Conservation (phyloP, 306 rosid species). For the Rosa persica region DNA sequence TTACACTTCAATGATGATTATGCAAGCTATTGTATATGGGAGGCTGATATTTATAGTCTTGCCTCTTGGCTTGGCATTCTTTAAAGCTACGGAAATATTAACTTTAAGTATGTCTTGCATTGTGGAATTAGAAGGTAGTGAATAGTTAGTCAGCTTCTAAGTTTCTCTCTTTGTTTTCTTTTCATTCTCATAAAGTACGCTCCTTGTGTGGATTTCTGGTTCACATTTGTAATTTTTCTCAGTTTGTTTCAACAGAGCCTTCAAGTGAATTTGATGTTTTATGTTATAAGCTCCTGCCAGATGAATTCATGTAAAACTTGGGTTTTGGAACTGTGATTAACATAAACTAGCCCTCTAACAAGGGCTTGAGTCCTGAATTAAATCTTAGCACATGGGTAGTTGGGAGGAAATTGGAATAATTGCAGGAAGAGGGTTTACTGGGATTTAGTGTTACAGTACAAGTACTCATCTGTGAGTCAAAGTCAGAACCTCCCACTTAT, state of each 20-base stretch:
- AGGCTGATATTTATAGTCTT: background rate
- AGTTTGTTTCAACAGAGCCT: background rate
- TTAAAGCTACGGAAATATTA: background rate
- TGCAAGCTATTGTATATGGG: background rate
- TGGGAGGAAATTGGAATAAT: background rate
- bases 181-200: background rate
- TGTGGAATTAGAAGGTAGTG: background rate
- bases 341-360: background rate
- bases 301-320: background rate
- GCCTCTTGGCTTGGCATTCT: background rate
- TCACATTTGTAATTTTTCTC: background rate
- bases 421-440: conserved; percentile 1
- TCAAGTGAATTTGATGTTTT: background rate
- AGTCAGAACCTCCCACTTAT: background rate
- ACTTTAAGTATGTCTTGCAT: background rate
- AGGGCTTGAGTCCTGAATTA: background rate
- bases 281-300: background rate
- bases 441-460: background rate
- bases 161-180: background rate
- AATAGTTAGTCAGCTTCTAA: background rate
- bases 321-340: background rate
- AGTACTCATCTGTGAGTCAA: background rate
- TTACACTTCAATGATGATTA: background rate
- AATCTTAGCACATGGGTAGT: background rate
- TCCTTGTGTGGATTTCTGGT: background rate